Base-by-base conservation (phyloP, 1,284 basidiomycete genomes). In the Heterobasidion annosum region DNA sequence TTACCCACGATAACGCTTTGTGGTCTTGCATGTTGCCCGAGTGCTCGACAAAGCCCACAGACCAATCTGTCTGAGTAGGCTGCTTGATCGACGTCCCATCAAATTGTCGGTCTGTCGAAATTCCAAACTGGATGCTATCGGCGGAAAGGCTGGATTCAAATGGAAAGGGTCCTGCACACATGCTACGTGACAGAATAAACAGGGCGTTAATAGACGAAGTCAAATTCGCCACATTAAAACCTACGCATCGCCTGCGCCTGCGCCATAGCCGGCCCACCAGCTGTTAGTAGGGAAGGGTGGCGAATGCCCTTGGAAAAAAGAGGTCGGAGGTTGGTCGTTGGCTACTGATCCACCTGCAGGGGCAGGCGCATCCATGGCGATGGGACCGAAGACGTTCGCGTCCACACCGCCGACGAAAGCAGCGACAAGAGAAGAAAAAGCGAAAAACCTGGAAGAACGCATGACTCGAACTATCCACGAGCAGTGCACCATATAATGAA, bases 241-340 rank as follows among this genome's bases (percentile, higher is more conserved):
- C 59, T 58, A 67, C 61, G 59, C 63, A 56, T 57, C 59, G 35
- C 68, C 67, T 49, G 48, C 57, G 2, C 64, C 61, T 6, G 67
- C 66, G 42, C 60, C 67, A 57, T 63, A 70, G 37, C 67, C 68
- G n/a, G 65, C 61, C 68, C 68, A 70, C 68, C 68, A 69, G 50
- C 64, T 64, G 47, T 67, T 67, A 13, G 68, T 70, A 13, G 68
- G 68, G 50, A 62, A 70, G 0, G 68, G 68, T 15, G 67, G 65
- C 12, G 61, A 59, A 54, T 61, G 63, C 32, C 65, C 68, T 54
- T 65, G 64, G 56, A 68, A 69, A 58, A 70, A 69, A 1, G 67
- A 64, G 44, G 61, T 65, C 8, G 68, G 68, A 15, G 68, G 68
- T 50, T 63, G 61, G 37, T 63, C 63, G 51, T 60, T 66, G 3